Evolutionary conservation across 768 basidiomycete species (phyloP), one percentile per base, ranked within the genome.

Genomic region (Candolleomyces aberdarensis): DNA sequence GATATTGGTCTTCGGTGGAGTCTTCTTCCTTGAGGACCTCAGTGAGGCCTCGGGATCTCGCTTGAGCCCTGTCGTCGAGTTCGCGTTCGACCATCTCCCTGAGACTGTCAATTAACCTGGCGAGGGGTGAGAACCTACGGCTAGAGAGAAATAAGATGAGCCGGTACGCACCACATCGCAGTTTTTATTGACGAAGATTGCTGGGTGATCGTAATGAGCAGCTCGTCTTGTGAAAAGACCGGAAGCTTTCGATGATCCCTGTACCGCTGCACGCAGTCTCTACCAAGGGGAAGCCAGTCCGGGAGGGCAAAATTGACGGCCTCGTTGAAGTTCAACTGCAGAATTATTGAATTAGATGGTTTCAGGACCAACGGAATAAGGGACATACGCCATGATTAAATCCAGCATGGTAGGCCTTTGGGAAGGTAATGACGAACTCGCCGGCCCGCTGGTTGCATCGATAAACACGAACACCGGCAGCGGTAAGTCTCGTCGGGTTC

Each of bases 261-360:
- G 72, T 99, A 98, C 47, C 92, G 85, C 69, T 88, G 82, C 13
- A 96, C 94, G 69, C 94, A 97, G 59, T 91, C 91, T 44, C 91
- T 83, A 40, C 92, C 97, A 64, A 84, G 86, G 8, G 89, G 79
- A 50, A 98, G 77, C 97, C 97, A 99, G 71, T 98, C 94, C 26
- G 95, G 93, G 29, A 97, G 79, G 11, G 97, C 96, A 69, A 98
- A 98, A 73, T 99, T 98, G 69, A 98, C 96, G 3, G 96, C 97
- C 77, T 98, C 97, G 72, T 98, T 98, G 79, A 98, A 96, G 76
- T 99, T 99, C 68, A 98, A 78, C 95, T 97, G 68, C 17, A 69
- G 62, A 58, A 54, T 56, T 61, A 6, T 8, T 20, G 19, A 46
- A 20, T 46, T 11, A 46, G 44, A 9, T 68, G 98, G 78, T 94